Percentiles rank a stretch among this genome's conserved stretches.
Conservation (phyloP, 306 rosid species). For the Mimosa pudica region DNA sequence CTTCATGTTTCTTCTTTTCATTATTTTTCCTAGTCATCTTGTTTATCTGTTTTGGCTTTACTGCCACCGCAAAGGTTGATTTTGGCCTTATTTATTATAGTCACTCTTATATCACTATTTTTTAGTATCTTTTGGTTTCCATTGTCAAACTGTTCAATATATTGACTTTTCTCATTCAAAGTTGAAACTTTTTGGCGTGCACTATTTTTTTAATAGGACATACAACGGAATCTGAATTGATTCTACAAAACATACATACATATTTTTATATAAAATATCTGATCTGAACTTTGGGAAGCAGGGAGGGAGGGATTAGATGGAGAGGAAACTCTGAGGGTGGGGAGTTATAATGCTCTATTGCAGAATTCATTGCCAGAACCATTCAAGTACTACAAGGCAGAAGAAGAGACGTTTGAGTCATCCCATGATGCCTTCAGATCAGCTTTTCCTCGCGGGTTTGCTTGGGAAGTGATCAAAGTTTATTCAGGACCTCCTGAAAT, state of each 20-base stretch:
- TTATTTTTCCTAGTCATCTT: background rate
- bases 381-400: constrained; percentile 57
- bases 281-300: constrained; percentile 3
- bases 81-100: background rate
- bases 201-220: background rate
- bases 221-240: background rate
- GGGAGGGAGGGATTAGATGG: constrained; percentile 68
- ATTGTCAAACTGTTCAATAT: background rate
- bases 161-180: background rate
- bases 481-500: constrained; percentile 71
- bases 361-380: constrained; percentile 61
- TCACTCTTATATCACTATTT: background rate
- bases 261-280: background rate
- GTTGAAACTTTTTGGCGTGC: background rate
- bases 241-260: background rate
- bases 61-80: constrained; percentile 11
- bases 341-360: constrained; percentile 69
- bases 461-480: constrained; percentile 79
- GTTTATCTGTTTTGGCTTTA: background rate
- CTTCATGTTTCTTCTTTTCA: background rate
- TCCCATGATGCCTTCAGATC: constrained; percentile 61
- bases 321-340: constrained; percentile 65
- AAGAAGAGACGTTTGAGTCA: constrained; percentile 71
- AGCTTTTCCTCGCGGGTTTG: constrained; percentile 82
- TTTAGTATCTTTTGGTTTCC: background rate